These are phyloP conservation scores for Melocanna baccifera DNA, from an alignment of 176 grass and related monocot species.

Conservation along the genomic window DNA sequence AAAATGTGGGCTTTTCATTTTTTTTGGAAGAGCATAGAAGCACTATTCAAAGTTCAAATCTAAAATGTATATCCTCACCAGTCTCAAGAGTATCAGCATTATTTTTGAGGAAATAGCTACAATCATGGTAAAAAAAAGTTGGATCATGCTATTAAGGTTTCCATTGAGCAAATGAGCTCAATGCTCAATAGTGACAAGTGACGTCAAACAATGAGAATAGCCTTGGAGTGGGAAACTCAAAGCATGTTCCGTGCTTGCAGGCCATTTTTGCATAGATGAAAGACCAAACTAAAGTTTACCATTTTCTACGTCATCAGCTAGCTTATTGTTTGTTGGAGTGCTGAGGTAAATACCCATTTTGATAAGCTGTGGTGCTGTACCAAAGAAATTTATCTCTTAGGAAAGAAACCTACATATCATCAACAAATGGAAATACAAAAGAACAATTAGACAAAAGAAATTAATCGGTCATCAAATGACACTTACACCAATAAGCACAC, in stretches of 20 bases:
- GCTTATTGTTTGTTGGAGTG: constrained; percentile 81
- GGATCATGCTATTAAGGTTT: constrained; percentile 18
- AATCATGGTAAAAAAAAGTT: background rate
- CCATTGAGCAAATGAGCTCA: constrained; percentile 3
- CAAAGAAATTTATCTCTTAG: background rate
- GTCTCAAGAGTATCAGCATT: background rate
- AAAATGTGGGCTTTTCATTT: background rate
- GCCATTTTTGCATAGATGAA: constrained; percentile 99
- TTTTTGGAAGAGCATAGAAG: background rate
- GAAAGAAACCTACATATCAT: background rate
- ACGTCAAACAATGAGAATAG: constrained; percentile 10
- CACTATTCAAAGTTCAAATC: background rate
- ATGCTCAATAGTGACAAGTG: background rate
- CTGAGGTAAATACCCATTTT: constrained; percentile 96
- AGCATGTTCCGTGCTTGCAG: constrained; percentile 97
- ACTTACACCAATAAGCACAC: background rate
- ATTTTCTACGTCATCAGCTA: constrained; percentile 78
- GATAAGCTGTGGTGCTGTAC: constrained; percentile 11
- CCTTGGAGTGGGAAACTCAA: constrained; percentile 49
- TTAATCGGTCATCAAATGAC: background rate
- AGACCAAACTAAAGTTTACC: constrained; percentile 71
- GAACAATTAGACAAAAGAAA: constrained; percentile 20
- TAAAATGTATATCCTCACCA: background rate
- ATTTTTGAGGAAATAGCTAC: background rate
- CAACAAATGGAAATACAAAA: constrained; percentile 16